phyloP scores from a whole-genome alignment of 108 stramenopile genomes.

The Chaetoceros muelleri region DNA sequence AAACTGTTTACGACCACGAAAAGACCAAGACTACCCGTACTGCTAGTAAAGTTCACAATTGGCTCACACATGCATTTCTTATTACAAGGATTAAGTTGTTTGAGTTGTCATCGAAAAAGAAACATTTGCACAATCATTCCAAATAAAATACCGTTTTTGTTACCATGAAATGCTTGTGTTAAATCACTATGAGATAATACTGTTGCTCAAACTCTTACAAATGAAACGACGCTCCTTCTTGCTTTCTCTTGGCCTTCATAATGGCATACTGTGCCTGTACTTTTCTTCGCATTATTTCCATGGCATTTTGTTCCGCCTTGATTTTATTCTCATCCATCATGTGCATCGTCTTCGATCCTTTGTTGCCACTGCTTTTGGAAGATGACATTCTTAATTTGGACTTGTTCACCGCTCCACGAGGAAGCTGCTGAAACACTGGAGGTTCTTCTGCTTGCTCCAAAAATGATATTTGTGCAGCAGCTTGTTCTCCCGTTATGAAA shows the following conservation, averaged over 20 bases:
- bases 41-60: no score
- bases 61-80: no score
- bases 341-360: no score
- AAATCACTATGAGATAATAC: no score
- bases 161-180: no score
- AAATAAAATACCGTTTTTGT: no score
- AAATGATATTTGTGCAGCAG: conserved; percentile 13
- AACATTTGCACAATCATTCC: no score
- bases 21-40: conserved; percentile 1
- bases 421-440: conserved; percentile 37
- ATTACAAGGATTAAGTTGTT: no score
- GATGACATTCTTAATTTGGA: not conserved
- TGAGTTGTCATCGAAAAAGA: no score
- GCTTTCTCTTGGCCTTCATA: conserved; percentile 26
- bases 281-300: conserved; percentile 49
- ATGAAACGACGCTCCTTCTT: conserved; percentile 33
- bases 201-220: conserved; percentile 26
- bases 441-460: conserved; percentile 46
- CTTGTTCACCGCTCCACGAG: conserved; percentile 33
- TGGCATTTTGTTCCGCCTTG: conserved; percentile 30
- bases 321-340: conserved; percentile 26
- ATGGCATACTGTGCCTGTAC: conserved; percentile 52
- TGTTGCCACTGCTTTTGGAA: not conserved
- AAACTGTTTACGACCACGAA: conserved; percentile 40
- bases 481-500: conserved; percentile 9